phyloP scores from a whole-genome alignment of 1,139 yeast species.

The Saccharomyces hybrid region DNA sequence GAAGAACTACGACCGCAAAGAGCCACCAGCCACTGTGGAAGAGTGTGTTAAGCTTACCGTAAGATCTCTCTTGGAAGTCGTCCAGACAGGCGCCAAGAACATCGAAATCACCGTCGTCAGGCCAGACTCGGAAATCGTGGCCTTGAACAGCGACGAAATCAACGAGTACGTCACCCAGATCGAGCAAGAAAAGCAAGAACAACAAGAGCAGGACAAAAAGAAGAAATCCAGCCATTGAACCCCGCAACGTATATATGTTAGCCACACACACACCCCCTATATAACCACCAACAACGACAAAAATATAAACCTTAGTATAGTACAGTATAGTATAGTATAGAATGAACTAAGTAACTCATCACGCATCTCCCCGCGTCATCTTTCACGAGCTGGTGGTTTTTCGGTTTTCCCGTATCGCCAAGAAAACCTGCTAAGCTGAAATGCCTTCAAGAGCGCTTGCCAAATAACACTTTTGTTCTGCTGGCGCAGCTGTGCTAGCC shows the following conservation, averaged over 20 bases:
- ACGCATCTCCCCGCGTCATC: neutral
- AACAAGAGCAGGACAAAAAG: slow-evolving; percentile 81
- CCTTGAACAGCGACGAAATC: slow-evolving; percentile 64
- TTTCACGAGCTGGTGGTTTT: neutral
- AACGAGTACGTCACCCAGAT: slow-evolving; percentile 71
- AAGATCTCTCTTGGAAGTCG: slow-evolving; percentile 85
- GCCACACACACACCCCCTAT: neutral
- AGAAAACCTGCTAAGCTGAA: neutral
- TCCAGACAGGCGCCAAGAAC: slow-evolving; percentile 94
- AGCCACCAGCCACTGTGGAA: slow-evolving; percentile 61
- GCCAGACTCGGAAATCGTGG: slow-evolving; percentile 49
- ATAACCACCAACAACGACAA: neutral
- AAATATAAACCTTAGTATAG: neutral
- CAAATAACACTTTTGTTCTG: no score
- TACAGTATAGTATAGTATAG: neutral
- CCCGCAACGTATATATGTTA: slow-evolving; percentile 1
- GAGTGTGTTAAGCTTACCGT: slow-evolving; percentile 76
- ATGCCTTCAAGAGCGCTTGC: neutral
- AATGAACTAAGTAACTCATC: neutral
- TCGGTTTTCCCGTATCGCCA: neutral
- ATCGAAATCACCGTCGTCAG: slow-evolving; percentile 86
- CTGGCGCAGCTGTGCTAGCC: neutral
- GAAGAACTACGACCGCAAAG: slow-evolving; percentile 54
- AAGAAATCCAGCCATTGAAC: slow-evolving; percentile 32
- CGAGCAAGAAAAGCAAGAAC: slow-evolving; percentile 71